Percentiles rank a stretch among this genome's conserved stretches.
These are phyloP conservation scores for Dothideomycetes sp. DNA, from an alignment of 2,329 filamentous ascomycete species.

Conservation along the genomic window DNA sequence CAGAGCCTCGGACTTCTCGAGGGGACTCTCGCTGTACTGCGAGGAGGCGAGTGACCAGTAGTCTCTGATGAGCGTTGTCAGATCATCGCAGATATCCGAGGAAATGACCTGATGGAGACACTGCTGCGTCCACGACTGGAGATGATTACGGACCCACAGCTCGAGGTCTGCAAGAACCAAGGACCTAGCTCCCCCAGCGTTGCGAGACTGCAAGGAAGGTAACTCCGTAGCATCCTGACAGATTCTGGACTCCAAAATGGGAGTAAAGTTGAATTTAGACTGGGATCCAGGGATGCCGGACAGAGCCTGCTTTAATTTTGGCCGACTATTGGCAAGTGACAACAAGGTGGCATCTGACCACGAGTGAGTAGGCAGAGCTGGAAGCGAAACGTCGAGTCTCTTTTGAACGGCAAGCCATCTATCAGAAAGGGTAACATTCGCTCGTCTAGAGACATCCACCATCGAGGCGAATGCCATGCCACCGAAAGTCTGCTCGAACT, in stretches of 20 bases:
- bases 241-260: neutral
- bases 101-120: neutral
- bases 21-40: conserved; percentile 33
- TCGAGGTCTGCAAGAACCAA: conserved; percentile 10
- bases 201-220: neutral
- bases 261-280: too few relatives aligned
- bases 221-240: neutral
- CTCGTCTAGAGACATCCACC: conserved; percentile 10
- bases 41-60: conserved; percentile 15
- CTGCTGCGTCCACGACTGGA: conserved; percentile 10
- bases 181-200: neutral
- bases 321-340: conserved; percentile 15
- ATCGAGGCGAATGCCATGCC: neutral
- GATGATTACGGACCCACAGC: conserved; percentile 11
- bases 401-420: conserved; percentile 30
- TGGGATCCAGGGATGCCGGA: too few relatives aligned
- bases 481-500: conserved; percentile 10
- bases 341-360: conserved; percentile 12
- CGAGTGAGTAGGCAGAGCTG: conserved; percentile 9
- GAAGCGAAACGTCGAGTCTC: conserved; percentile 19
- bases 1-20: conserved; percentile 41
- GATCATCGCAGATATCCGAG: conserved; percentile 4
- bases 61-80: conserved; percentile 8
- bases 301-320: neutral
- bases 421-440: conserved; percentile 15